Evolutionary conservation across 495 filamentous ascomycete species (phyloP).

Genomic region (Hypomontagnella monticulosa): DNA sequence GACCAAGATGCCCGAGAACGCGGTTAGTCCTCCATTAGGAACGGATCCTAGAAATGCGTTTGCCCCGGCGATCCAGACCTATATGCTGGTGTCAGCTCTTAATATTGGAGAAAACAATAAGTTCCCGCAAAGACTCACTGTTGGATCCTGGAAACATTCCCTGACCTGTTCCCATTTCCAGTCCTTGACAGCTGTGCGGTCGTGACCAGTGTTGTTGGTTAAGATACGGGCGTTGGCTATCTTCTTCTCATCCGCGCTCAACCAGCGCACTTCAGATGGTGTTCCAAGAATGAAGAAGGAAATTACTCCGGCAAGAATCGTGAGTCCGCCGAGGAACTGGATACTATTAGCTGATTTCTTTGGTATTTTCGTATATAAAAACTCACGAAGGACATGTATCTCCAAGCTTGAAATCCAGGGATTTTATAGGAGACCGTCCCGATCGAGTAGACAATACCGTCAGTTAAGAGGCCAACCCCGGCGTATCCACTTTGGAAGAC

Average conservation of each 20-base stretch:
- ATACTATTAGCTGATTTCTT: slow-evolving; percentile 11
- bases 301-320: slow-evolving; percentile 34
- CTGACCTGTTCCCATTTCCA: slow-evolving; percentile 46
- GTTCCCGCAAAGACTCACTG: slow-evolving; percentile 3
- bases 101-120: neutral
- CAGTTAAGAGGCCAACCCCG: slow-evolving; percentile 42
- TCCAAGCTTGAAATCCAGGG: slow-evolving; percentile 32
- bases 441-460: slow-evolving; percentile 44
- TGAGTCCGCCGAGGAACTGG: slow-evolving; percentile 46
- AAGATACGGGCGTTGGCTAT: slow-evolving; percentile 43
- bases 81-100: slow-evolving; percentile 11
- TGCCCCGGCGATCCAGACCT: slow-evolving; percentile 53
- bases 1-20: slow-evolving; percentile 56
- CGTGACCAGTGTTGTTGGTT: slow-evolving; percentile 42
- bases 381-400: slow-evolving; percentile 38
- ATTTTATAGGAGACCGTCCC: slow-evolving; percentile 35
- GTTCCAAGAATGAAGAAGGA: slow-evolving; percentile 47
- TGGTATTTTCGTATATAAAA: neutral
- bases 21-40: slow-evolving; percentile 58
- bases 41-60: slow-evolving; percentile 56
- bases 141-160: slow-evolving; percentile 42
- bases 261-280: slow-evolving; percentile 46
- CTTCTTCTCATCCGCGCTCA: slow-evolving; percentile 46
- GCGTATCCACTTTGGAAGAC: slow-evolving; percentile 46
- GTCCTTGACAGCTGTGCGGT: slow-evolving; percentile 34